phyloP scores from a whole-genome alignment of 2,329 filamentous ascomycete genomes.

The Fusarium incarnatum region DNA sequence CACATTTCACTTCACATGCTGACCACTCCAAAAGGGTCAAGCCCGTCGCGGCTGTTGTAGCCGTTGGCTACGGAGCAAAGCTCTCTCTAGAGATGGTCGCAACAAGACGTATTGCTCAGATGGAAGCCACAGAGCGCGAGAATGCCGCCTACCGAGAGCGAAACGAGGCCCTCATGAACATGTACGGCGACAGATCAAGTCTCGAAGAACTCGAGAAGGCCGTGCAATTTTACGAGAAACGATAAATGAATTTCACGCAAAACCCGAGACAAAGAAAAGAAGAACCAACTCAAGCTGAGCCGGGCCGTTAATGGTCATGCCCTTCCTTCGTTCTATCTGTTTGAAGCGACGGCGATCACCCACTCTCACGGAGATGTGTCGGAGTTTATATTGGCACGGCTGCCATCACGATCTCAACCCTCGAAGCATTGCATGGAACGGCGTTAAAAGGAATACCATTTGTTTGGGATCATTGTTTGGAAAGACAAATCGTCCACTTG shows the following conservation, averaged over 20 bases:
- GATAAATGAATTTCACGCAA: slow-evolving; percentile 36
- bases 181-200: slow-evolving; percentile 63
- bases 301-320: not conserved
- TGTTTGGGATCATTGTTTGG: slow-evolving; percentile 21
- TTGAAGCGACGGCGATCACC: slow-evolving; percentile 24
- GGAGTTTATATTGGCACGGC: slow-evolving; percentile 32
- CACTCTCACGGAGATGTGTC: slow-evolving; percentile 12
- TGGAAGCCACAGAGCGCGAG: slow-evolving; percentile 50
- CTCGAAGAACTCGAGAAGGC: slow-evolving; percentile 62
- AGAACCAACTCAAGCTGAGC: not conserved
- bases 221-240: slow-evolving; percentile 59
- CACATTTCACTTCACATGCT: slow-evolving; percentile 4
- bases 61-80: slow-evolving; percentile 52
- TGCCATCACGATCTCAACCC: slow-evolving; percentile 25
- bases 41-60: slow-evolving; percentile 49
- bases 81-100: slow-evolving; percentile 47
- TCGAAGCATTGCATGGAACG: slow-evolving; percentile 35
- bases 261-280: not conserved
- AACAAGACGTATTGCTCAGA: slow-evolving; percentile 46
- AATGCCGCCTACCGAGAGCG: slow-evolving; percentile 52
- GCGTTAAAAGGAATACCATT: slow-evolving; percentile 42
- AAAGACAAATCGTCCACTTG: slow-evolving; percentile 8
- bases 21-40: slow-evolving; percentile 49
- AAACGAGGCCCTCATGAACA: slow-evolving; percentile 60
- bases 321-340: slow-evolving; percentile 13